Percentiles rank a stretch among this genome's conserved stretches.
These are phyloP conservation scores for Geotrichum bryndzae DNA, from an alignment of 1,139 yeast species.

Conservation along the genomic window DNA sequence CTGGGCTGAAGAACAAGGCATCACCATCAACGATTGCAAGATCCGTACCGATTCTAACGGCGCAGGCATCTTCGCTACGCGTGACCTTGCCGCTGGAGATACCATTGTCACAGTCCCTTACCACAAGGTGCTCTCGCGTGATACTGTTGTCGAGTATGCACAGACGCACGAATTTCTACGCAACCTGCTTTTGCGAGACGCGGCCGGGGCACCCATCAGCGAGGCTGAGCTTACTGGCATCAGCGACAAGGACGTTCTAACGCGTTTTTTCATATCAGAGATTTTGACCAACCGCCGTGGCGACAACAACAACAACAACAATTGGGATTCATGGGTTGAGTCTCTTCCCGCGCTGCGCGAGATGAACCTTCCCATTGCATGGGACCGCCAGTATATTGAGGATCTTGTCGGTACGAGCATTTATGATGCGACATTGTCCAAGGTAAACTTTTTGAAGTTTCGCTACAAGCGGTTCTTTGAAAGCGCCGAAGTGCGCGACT, in stretches of 20 bases:
- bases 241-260: slow-evolving; percentile 13
- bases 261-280: slow-evolving; percentile 13
- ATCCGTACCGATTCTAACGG: slow-evolving; percentile 6
- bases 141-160: slow-evolving; percentile 3
- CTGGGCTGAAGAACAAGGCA: slow-evolving; percentile 11
- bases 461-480: slow-evolving; percentile 25
- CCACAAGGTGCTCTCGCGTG: slow-evolving; percentile 7
- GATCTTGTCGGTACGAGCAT: slow-evolving; percentile 29
- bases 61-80: slow-evolving; percentile 13
- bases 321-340: slow-evolving; percentile 24
- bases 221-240: background rate
- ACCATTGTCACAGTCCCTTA: slow-evolving; percentile 14
- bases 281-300: slow-evolving; percentile 11
- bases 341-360: slow-evolving; percentile 27
- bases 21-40: slow-evolving; percentile 4
- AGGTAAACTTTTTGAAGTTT: slow-evolving; percentile 25
- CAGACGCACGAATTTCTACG: slow-evolving; percentile 1
- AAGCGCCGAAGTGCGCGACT: slow-evolving; percentile 18
- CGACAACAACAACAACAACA: background rate
- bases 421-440: slow-evolving; percentile 30
- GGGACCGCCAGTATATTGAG: slow-evolving; percentile 29
- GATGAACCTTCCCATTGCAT: slow-evolving; percentile 31
- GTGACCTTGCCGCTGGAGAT: slow-evolving; percentile 1
- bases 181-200: slow-evolving; percentile 4
- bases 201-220: slow-evolving; percentile 1